Evolutionary conservation across 345 rosid genomes (phyloP).

Genomic region (Salix viminalis): DNA sequence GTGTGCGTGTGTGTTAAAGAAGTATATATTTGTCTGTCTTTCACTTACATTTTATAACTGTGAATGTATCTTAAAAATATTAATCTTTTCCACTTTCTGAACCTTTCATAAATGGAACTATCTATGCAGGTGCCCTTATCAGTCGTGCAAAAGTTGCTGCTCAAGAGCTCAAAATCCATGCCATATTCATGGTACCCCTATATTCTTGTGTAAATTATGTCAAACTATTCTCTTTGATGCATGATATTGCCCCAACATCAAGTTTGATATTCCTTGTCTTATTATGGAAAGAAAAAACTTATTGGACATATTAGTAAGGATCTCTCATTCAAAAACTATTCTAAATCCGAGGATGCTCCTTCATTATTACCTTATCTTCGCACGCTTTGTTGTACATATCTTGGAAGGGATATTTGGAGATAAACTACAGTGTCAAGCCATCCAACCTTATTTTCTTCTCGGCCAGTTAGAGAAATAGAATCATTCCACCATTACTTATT

Average conservation of each 20-base stretch:
- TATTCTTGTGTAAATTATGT: not conserved
- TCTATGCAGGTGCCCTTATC: constrained; percentile 79
- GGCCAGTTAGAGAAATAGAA: not conserved
- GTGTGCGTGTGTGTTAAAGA: not conserved
- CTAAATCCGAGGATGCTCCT: not conserved
- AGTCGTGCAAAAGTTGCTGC: constrained; percentile 94
- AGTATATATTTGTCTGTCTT: not conserved
- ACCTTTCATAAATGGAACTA: constrained; percentile 16
- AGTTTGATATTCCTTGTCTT: not conserved
- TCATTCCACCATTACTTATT: not conserved
- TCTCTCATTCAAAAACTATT: not conserved
- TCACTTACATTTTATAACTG: not conserved
- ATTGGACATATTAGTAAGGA: not conserved
- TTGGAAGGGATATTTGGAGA: not conserved
- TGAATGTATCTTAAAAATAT: not conserved
- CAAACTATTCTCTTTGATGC: not conserved
- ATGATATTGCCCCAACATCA: not conserved
- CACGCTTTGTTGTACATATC: not conserved
- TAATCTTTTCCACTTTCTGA: constrained; percentile 1
- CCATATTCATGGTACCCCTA: constrained; percentile 73
- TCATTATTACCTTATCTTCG: not conserved
- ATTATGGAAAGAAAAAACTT: not conserved
- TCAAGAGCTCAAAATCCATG: constrained; percentile 93
- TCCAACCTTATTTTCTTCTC: not conserved
- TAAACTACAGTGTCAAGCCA: not conserved